phyloP scores from a whole-genome alignment of 1,284 basidiomycete genomes.

The Tilletia indica region DNA sequence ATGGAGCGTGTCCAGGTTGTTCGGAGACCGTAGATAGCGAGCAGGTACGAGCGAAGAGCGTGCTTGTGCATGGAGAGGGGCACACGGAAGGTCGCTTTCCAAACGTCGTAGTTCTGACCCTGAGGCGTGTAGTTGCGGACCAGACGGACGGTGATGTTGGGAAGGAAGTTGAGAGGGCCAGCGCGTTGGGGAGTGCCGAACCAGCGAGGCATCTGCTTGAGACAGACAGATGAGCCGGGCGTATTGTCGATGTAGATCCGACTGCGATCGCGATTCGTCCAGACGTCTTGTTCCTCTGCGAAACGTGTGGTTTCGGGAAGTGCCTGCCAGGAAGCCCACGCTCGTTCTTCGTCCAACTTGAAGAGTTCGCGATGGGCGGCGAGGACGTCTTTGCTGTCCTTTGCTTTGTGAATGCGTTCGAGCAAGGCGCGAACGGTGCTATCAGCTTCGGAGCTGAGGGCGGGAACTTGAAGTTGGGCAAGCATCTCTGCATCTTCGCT shows the following conservation, averaged over 20 bases:
- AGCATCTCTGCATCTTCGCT: neutral
- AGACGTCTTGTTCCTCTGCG: conserved; percentile 43
- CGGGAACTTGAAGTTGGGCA: neutral
- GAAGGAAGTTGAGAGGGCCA: conserved; percentile 80
- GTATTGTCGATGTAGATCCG: conserved; percentile 50
- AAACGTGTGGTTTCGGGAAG: conserved; percentile 31
- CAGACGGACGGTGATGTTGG: conserved; percentile 78
- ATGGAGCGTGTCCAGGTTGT: conserved; percentile 92
- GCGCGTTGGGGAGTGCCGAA: conserved; percentile 44
- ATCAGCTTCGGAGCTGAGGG: neutral
- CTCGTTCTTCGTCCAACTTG: conserved; percentile 30
- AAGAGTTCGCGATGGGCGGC: conserved; percentile 25
- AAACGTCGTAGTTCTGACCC: conserved; percentile 83
- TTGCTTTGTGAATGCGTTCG: neutral
- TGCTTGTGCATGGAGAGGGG: conserved; percentile 81
- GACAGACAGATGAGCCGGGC: conserved; percentile 36
- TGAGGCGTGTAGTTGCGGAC: conserved; percentile 77
- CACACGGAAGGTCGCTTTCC: conserved; percentile 88
- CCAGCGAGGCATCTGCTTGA: conserved; percentile 40
- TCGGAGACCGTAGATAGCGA: conserved; percentile 70
- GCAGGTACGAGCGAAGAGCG: conserved; percentile 81
- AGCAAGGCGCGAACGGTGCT: neutral
- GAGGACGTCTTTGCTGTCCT: neutral
- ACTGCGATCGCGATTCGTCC: conserved; percentile 49
- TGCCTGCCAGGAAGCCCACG: conserved; percentile 44